Evolutionary conservation across 371 early-diverging fungal species (phyloP), one percentile per base, ranked within the genome.

Genomic region (Zopfochytrium polystomum): DNA sequence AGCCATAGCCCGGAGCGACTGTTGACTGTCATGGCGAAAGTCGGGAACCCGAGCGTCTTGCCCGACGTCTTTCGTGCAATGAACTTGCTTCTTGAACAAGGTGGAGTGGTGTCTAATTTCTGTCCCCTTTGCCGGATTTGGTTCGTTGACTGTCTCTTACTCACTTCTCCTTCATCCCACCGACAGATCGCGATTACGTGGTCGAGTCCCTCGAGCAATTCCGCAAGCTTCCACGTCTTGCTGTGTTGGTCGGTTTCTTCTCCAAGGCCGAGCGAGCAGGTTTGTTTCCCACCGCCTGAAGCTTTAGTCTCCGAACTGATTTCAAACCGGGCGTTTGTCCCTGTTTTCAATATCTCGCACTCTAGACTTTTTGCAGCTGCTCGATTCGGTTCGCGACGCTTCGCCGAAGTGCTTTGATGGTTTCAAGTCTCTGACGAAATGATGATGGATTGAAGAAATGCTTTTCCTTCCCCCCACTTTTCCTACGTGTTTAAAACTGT

Each of bases 41-140:
- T 57, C 27, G 53, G 50, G 1, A 52, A 52, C 29, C 46, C 64
- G 7, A 32, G 35, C n/a, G 27, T 64, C 30, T 20, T 64, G 2
- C 52, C 52, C 13, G 57, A 49, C 20, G 52, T 64, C 23, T 58
- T 64, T 32, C 23, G 46, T 18, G 64, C 45, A 4, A 25, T 64
- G 52, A 27, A 4, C 23, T 20, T 1, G 4, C 25, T 64, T 9
- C 35, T 44, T 9, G 26, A 9, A 27, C 45, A 58, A 58, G 45
- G 0, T 47, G 33, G 13, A 34, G n/a, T 60, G 0, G 3, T 23
- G 33, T 60, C 20, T 2, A 30, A 30, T 9, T 2, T 0, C 15
- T 53, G n/a, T 42, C 13, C 13, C n/a, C n/a, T 42, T n/a, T 42
- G n/a, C 42, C n/a, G 11, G 42, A 42, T n/a, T 11, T 42, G 11